phyloP scores from a whole-genome alignment of 2,329 filamentous ascomycete species.

The Alternaria hordeiaustralica region DNA sequence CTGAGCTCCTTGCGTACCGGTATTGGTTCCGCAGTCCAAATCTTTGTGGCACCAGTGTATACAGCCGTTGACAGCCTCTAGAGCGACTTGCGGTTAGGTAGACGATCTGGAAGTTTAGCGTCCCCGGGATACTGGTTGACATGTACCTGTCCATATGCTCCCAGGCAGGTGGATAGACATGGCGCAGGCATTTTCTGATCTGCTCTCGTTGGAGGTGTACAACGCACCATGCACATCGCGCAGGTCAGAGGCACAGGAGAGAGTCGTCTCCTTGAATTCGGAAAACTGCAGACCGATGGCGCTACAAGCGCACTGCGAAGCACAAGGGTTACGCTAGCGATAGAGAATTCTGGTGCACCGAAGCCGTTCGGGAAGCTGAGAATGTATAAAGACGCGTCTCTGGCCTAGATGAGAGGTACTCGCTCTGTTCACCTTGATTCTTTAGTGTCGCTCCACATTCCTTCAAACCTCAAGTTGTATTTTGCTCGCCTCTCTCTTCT shows the following conservation, averaged over 20 bases:
- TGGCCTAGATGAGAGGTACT: neutral
- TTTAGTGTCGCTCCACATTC: neutral
- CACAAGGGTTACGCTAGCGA: conserved; percentile 3
- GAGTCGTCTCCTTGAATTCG: conserved; percentile 18
- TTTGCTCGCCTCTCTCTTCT: neutral
- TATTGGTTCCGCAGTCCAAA: neutral
- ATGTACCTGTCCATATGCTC: conserved; percentile 10
- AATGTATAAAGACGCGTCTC: conserved; percentile 19
- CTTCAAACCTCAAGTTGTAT: neutral
- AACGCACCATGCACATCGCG: conserved; percentile 5
- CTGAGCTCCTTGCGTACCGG: neutral
- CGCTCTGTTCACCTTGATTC: neutral
- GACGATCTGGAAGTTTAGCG: conserved; percentile 4
- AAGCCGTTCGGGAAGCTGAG: neutral
- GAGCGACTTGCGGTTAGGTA: neutral
- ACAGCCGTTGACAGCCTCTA: conserved; percentile 2
- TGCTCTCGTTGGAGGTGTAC: conserved; percentile 7
- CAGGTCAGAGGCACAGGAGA: conserved; percentile 9
- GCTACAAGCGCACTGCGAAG: conserved; percentile 25
- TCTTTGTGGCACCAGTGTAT: conserved; percentile 7
- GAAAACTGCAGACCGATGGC: conserved; percentile 19
- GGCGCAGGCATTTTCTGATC: conserved; percentile 2
- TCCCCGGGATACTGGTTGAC: conserved; percentile 8
- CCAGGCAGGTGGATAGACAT: conserved; percentile 10
- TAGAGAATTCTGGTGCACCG: neutral